Base-by-base conservation (phyloP, 805 yeast genomes). In the Spathaspora boniae region DNA sequence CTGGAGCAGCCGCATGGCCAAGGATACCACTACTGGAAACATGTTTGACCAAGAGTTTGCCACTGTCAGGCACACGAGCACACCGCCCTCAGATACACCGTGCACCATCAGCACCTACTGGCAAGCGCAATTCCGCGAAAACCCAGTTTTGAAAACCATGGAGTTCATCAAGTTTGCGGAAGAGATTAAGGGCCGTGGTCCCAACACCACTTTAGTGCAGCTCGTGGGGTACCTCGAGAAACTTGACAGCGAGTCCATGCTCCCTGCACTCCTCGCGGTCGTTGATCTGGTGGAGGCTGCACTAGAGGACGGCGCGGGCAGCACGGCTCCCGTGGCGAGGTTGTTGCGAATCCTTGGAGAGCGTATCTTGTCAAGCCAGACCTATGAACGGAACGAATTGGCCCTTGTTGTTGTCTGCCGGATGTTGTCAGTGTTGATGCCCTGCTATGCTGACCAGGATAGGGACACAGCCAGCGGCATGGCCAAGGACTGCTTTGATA, bases 401-500 rank as follows among this genome's bases (percentile, higher is more conserved):
- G 56, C 74, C 0, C 34, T 70, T 1, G 31, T 50, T n/a, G 37
- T 60, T 0, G 50, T 65, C 0, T 61, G 70, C 22, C 50, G 47
- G 22, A 32, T 72, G 1, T 42, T 70, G 17, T 16, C 29, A 0
- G 20, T 43, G 1, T 50, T 65, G 26, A 39, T 55, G 3, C 48
- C 45, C 1, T 31, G 44, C 0, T n/a, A n/a, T n/a, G n/a, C n/a
- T n/a, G n/a, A n/a, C n/a, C n/a, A n/a, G n/a, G n/a, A n/a, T n/a
- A n/a, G n/a, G n/a, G 61, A 76, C 64, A 28, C 61, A 1, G 24
- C 33, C 1, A 37, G 34, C 4, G 22, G 31, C 0, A 47, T 72
- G 6, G 43, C 50, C 14, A 60, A 60, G 3, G 81, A 76, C 32
- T 66, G 69, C 29, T 48, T 47, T 24, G 83, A 78, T 43, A 64